phyloP scores from a whole-genome alignment of 176 grass and related monocot species.

The Elymus sibiricus region DNA sequence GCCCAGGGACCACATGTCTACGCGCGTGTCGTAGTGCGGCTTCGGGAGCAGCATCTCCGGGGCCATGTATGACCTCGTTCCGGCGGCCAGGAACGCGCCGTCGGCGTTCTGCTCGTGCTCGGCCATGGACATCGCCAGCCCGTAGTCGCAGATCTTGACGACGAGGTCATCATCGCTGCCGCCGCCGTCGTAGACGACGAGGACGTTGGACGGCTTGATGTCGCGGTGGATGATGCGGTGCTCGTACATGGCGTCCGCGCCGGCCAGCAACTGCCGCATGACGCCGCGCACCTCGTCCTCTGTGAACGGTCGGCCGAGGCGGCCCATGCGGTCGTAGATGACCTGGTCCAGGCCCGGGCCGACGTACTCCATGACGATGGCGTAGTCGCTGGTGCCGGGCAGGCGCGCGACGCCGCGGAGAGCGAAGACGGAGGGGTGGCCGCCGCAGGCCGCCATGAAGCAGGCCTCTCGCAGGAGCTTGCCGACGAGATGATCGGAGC shows the following conservation, averaged over 20 bases:
- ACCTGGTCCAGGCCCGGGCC: not conserved
- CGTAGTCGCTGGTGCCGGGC: not conserved
- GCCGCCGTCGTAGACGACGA: conserved; percentile 4
- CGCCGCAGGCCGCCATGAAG: conserved; percentile 1
- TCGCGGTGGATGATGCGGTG: conserved; percentile 82
- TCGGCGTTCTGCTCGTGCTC: not conserved
- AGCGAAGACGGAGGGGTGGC: not conserved
- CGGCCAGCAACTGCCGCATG: conserved; percentile 6
- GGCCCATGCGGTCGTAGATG: not conserved
- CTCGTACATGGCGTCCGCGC: not conserved
- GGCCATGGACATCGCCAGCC: not conserved
- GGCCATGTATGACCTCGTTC: not conserved
- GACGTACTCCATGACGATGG: conserved; percentile 3
- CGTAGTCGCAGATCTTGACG: conserved; percentile 25
- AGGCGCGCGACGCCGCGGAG: not conserved
- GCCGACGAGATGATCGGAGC: no score
- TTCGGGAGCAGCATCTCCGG: not conserved
- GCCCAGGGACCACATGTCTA: not conserved
- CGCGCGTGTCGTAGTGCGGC: not conserved
- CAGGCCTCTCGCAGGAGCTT: not conserved
- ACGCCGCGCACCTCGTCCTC: not conserved
- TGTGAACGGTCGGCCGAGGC: not conserved
- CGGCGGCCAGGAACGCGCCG: not conserved
- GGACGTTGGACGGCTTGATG: conserved; percentile 90
- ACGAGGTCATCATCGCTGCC: not conserved